Conservation (phyloP, 306 rosid species). For the Arachis hypogaea region DNA sequence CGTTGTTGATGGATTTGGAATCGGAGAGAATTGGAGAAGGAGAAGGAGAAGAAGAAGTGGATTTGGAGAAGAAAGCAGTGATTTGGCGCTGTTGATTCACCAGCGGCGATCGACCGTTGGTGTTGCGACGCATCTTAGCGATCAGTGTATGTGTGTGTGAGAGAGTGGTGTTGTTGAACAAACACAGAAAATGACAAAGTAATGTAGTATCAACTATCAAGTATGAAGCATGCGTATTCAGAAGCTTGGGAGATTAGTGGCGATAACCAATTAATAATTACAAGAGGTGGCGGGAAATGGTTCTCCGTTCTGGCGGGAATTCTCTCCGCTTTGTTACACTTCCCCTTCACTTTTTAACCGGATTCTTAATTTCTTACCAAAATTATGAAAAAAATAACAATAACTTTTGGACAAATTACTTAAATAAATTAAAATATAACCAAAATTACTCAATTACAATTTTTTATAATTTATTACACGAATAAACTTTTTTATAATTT, state of each 20-base stretch:
- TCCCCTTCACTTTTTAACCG: no score
- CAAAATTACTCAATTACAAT: no score
- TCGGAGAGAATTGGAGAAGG: constrained; percentile 42
- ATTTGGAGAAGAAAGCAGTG: constrained; percentile 84
- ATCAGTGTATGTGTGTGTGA: constrained; percentile 28
- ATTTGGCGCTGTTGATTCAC: constrained; percentile 82
- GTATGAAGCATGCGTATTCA: not conserved
- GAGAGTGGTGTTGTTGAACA: not conserved
- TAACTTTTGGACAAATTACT: no score
- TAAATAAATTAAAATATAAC: no score
- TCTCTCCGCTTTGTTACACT: not conserved
- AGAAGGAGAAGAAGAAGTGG: constrained; percentile 46
- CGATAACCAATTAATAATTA: not conserved
- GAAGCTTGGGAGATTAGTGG: not conserved
- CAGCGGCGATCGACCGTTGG: constrained; percentile 79
- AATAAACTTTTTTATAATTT: no score
- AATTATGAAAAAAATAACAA: no score
- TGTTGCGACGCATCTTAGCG: constrained; percentile 64
- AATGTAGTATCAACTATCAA: not conserved
- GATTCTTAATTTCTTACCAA: no score
- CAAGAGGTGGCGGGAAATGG: constrained; percentile 47
- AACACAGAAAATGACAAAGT: not conserved
- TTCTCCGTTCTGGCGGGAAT: constrained; percentile 40
- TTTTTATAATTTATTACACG: no score
- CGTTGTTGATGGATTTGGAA: constrained; percentile 31